These are phyloP conservation scores for Begonia masoniana DNA, from an alignment of 306 rosid species.

Conservation along the genomic window DNA sequence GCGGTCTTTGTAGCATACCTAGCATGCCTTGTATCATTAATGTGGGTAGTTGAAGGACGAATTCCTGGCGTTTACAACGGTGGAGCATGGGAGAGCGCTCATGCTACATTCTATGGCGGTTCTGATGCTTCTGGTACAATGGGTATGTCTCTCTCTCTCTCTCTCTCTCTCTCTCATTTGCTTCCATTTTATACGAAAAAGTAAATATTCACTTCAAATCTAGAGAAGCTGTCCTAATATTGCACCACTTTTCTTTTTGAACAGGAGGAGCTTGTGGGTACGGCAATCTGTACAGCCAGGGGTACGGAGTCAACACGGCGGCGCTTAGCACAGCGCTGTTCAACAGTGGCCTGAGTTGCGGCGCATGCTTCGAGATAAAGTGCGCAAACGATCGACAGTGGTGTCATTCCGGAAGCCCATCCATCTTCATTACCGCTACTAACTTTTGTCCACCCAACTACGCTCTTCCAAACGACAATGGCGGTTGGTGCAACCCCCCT, in stretches of 20 bases:
- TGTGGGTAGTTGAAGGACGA: constrained; percentile 36
- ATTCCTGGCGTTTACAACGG: constrained; percentile 74
- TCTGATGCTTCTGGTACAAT: constrained; percentile 95
- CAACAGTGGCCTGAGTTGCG: constrained; percentile 83
- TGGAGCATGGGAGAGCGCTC: constrained; percentile 65
- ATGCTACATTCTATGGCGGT: constrained; percentile 95
- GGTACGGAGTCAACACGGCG: constrained; percentile 86
- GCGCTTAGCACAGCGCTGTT: constrained; percentile 89
- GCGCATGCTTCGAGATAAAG: constrained; percentile 83
- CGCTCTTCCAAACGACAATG: constrained; percentile 86
- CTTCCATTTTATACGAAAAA: background rate
- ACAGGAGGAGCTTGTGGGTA: constrained; percentile 96
- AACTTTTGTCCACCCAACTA: constrained; percentile 94
- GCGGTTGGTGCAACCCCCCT: constrained; percentile 99
- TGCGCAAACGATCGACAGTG: constrained; percentile 58
- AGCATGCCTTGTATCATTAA: constrained; percentile 18
- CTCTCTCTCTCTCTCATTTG: background rate
- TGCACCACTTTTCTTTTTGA: background rate
- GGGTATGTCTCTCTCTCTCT: constrained; percentile 30
- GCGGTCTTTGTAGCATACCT: constrained; percentile 12
- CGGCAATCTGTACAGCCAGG: constrained; percentile 94
- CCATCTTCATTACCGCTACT: constrained; percentile 75
- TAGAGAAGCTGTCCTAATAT: background rate
- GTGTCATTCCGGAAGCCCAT: constrained; percentile 94
- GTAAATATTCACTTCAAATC: background rate